These are phyloP conservation scores for Sugiyamaella novakii DNA, from an alignment of 1,139 yeast species.

Conservation along the genomic window DNA sequence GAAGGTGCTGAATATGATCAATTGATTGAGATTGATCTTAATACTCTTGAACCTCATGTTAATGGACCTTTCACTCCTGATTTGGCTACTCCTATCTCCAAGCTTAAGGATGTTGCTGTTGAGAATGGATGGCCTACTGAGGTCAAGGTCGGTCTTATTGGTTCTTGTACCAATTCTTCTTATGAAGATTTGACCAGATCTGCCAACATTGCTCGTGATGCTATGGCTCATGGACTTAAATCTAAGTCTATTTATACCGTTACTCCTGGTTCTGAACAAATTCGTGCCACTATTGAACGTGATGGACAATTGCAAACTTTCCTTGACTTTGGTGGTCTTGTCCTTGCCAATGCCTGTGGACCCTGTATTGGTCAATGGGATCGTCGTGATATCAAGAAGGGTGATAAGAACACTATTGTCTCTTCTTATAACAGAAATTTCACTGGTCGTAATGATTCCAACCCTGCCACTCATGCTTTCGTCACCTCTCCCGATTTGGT, in stretches of 20 bases:
- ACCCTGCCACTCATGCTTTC: constrained; percentile 97
- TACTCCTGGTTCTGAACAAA: constrained; percentile 99
- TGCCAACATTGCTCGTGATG: constrained; percentile 90
- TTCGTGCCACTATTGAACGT: constrained; percentile 97
- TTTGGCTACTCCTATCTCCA: constrained; percentile 95
- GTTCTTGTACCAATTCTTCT: constrained; percentile 99
- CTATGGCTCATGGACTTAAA: constrained; percentile 86
- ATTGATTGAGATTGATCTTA: constrained; percentile 90
- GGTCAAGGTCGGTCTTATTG: constrained; percentile 94
- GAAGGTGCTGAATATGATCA: constrained; percentile 95
- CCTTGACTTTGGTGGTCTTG: constrained; percentile 91
- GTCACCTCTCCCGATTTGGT: constrained; percentile 98
- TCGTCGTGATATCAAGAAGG: constrained; percentile 94
- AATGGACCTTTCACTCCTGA: constrained; percentile 99
- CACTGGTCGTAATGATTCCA: constrained; percentile 98
- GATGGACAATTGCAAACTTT: constrained; percentile 92
- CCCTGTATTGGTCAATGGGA: constrained; percentile 99
- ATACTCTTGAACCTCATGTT: constrained; percentile 94
- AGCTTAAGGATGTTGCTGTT: constrained; percentile 85
- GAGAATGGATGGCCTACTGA: constrained; percentile 93
- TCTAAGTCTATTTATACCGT: constrained; percentile 90
- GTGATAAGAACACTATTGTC: constrained; percentile 97
- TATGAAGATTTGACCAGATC: constrained; percentile 99
- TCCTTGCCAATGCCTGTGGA: constrained; percentile 98
- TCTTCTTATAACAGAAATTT: constrained; percentile 99